Evolutionary conservation across 805 yeast species (phyloP), one percentile per base, ranked within the genome.

Genomic region (Candida morakotiae): DNA sequence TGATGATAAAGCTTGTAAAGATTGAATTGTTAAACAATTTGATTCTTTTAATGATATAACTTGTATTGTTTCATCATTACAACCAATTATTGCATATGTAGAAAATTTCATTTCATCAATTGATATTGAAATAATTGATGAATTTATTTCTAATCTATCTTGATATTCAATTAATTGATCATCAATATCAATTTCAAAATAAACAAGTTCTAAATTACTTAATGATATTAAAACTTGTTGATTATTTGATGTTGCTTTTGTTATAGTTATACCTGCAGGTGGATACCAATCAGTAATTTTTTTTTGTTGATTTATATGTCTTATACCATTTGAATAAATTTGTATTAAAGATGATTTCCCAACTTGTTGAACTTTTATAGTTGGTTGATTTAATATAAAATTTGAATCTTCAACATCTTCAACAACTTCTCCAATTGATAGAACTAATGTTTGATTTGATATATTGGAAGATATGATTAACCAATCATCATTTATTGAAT

Each of bases 361-460:
- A 40, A 89, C 67, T 47, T 81, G 86, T 31, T 77, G 79, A 0
- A 86, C 80, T 2, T 73, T 75, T 2, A 91, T 48, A 0, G 98
- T 87, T 2, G 75, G 68, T 23, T 76, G 77, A 22, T 71, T 67
- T 0, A 69, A 49, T 1, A 71, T 56, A n/a, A 87, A 64, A 0
- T 82, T 80, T 0, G 89, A 77, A 40, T 79, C 81, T 1, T 75
- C 68, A 7, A 82, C 83, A 48, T 85, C 88, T 40, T 83, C 88
- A 2, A 86, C 86, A 0, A 77, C 78, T 45, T 85, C 95, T 6
- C 93, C 94, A 34, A 87, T 79, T 2, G 83, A 72, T 13, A 93
- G 58, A 0, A 87, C 83, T 39, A 84, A 64, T 0, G 96, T 87
- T 3, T 81, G 73, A 33, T 79, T 81, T 16, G 73, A 56, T 46